Evolutionary conservation across 768 basidiomycete genomes (phyloP), one percentile per base, ranked within the genome.

Genomic region (Russula brevipes): DNA sequence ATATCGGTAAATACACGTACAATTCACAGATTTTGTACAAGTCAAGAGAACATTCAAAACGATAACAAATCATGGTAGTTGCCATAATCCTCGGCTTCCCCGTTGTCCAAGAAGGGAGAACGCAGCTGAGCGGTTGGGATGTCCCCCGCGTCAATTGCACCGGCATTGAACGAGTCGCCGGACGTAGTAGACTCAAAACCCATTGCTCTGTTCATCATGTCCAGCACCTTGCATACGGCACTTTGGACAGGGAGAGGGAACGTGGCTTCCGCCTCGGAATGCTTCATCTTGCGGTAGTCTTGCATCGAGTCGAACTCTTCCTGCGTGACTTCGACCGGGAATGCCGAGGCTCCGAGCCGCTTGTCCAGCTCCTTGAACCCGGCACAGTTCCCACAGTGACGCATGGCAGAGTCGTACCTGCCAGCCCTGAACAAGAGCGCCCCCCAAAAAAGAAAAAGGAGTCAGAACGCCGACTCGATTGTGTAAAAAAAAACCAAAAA

Each of bases 221-320:
- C 72, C 85, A 87, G 68, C 88, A 91, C 70, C 79, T 91, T 45
- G 12, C n/a, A 2, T 6, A n/a, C 9, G 44, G 44, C 44, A 6
- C 2, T 19, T 4, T 45, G 24, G 24, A 24, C 5, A 5, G 17
- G 94, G 95, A 2, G 75, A 82, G 60, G 79, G 81, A 1, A 16
- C 85, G 83, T 64, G 94, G 94, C 0, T 98, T 87, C 78, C 81
- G 84, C 57, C 96, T 8, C 49, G 38, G 30, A 14, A 12, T 42
- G 12, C 12, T n/a, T 3, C 8, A 4, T 8, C 31, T 16, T 46
- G 30, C 61, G 61, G 7, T 1, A 44, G 0, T 7, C 14, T 5
- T 19, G 33, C 11, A 64, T 0, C 12, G 53, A 19, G 0, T 17
- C 11, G 11, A 38, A 49, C 24, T 60, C 58, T 3, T 8, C 35